phyloP scores from a whole-genome alignment of 305 asterid genomes.

The Ilex paraguariensis region DNA sequence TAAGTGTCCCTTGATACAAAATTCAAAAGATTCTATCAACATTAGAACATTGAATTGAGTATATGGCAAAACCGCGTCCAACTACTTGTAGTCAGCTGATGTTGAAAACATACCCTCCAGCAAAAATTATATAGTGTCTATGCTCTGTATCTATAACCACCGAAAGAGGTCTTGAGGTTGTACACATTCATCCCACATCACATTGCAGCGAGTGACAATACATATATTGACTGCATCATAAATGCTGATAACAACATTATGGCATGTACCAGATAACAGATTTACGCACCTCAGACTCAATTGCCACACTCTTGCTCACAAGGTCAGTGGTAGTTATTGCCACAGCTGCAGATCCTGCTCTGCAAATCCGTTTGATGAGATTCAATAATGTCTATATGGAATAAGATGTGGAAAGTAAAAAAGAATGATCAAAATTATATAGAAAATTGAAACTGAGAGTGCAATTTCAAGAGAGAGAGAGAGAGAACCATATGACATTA shows the following conservation, averaged over 20 bases:
- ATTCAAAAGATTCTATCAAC: too few species aligned
- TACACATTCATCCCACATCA: too few species aligned
- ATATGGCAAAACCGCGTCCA: too few species aligned
- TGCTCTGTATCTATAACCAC: too few species aligned
- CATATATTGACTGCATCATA: neutral
- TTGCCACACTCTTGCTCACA: conserved; percentile 91
- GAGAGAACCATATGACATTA: neutral
- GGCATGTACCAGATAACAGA: conserved; percentile 1
- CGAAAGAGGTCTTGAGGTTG: too few species aligned
- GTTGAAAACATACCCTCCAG: too few species aligned
- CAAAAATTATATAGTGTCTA: too few species aligned
- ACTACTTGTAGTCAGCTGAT: too few species aligned
- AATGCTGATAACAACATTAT: conserved; percentile 2
- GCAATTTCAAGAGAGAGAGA: neutral
- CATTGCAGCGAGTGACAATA: too few species aligned
- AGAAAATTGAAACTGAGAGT: neutral
- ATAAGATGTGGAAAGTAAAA: conserved; percentile 7
- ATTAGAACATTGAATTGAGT: too few species aligned
- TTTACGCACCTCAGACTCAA: conserved; percentile 61
- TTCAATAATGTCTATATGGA: conserved; percentile 15
- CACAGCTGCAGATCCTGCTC: conserved; percentile 92
- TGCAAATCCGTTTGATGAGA: conserved; percentile 26
- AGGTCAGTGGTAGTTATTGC: conserved; percentile 99
- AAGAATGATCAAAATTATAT: conserved; percentile 1
- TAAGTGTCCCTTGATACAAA: too few species aligned